Conservation (phyloP, 331 rosid species). For the Saraca asoca region DNA sequence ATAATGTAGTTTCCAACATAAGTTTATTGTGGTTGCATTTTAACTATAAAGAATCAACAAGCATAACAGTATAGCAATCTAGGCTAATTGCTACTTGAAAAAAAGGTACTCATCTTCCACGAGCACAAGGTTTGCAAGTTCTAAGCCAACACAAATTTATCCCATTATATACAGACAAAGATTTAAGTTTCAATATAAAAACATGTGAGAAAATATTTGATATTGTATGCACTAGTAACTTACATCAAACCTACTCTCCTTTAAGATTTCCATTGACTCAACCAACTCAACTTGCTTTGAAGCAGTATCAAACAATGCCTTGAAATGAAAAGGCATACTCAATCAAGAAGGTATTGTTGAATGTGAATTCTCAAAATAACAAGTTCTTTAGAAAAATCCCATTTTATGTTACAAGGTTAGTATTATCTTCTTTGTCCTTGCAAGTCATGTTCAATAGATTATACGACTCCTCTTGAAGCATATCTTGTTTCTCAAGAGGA, state of each 20-base stretch:
- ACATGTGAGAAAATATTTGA: no score
- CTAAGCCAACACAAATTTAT: conserved; percentile 57
- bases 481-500: conserved; percentile 58
- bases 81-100: background rate
- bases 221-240: conserved; percentile 30
- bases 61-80: conserved; percentile 11
- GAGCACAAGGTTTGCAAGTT: conserved; percentile 29
- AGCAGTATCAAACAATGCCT: conserved; percentile 59
- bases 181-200: background rate
- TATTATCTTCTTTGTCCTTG: conserved; percentile 60
- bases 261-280: conserved; percentile 54
- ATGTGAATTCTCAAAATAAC: conserved; percentile 12
- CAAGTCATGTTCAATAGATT: conserved; percentile 56
- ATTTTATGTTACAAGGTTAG: conserved; percentile 12
- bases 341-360: conserved; percentile 1
- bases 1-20: conserved; percentile 18
- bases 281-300: conserved; percentile 66
- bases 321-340: conserved; percentile 7
- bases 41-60: conserved; percentile 8
- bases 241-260: conserved; percentile 45
- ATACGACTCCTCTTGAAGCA: conserved; percentile 61
- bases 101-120: conserved; percentile 35
- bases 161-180: conserved; percentile 39
- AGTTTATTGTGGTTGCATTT: conserved; percentile 21
- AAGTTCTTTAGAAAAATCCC: background rate